phyloP scores from a whole-genome alignment of 1,284 basidiomycete genomes.

The Gymnopus androsaceus region DNA sequence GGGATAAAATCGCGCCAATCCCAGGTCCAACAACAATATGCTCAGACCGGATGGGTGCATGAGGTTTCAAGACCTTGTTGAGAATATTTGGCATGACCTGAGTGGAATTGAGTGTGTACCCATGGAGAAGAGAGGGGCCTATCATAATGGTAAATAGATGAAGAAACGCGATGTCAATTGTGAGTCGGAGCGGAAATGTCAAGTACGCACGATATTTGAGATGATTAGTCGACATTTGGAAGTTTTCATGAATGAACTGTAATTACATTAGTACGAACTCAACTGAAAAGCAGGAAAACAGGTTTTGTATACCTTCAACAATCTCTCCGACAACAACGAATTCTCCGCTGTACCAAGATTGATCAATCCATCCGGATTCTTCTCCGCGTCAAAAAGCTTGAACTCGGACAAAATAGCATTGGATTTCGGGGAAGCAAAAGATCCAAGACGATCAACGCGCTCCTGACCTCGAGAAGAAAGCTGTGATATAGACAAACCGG shows the following conservation, averaged over 20 bases:
- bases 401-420: not conserved
- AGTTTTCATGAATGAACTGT: constrained; percentile 17
- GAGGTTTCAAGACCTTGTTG: constrained; percentile 14
- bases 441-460: too few species aligned
- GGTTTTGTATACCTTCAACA: constrained; percentile 16
- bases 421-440: not conserved
- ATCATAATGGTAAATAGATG: not conserved
- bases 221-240: constrained; percentile 11
- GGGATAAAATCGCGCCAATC: constrained; percentile 15
- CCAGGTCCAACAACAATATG: constrained; percentile 14
- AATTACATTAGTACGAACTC: not conserved
- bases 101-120: constrained; percentile 3
- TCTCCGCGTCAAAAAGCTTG: constrained; percentile 12
- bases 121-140: constrained; percentile 8
- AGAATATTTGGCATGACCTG: constrained; percentile 12
- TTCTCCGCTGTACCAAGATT: constrained; percentile 17
- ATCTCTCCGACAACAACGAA: constrained; percentile 12
- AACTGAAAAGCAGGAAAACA: not conserved
- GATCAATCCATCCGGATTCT: constrained; percentile 17
- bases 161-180: not conserved
- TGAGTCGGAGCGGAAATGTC: not conserved
- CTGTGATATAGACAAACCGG: too few species aligned
- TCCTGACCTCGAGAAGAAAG: too few species aligned
- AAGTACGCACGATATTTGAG: constrained; percentile 17
- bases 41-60: constrained; percentile 6